phyloP scores from a whole-genome alignment of 1,139 yeast genomes.

The Debaryomyces nepalensis region DNA sequence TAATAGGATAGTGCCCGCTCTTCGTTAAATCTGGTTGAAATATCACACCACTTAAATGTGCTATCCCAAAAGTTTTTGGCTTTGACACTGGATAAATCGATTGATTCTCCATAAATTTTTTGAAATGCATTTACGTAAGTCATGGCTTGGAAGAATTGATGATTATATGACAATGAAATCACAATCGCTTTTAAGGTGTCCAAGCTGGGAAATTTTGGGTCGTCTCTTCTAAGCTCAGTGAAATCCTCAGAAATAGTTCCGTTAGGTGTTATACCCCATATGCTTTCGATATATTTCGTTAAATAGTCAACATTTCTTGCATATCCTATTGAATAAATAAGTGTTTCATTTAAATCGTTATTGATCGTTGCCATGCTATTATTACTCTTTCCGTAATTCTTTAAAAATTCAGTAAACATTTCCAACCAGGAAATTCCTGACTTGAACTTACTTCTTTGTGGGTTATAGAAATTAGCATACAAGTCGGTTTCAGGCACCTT shows the following conservation, averaged over 20 bases:
- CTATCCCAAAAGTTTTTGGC: slow-evolving; percentile 42
- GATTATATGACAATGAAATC: slow-evolving; percentile 36
- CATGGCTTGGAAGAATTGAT: slow-evolving; percentile 37
- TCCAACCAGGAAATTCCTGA: slow-evolving; percentile 26
- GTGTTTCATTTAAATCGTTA: slow-evolving; percentile 27
- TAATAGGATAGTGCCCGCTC: slow-evolving; percentile 33
- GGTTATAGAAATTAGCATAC: slow-evolving; percentile 22
- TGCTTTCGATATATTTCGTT: slow-evolving; percentile 30
- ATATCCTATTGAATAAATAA: slow-evolving; percentile 42
- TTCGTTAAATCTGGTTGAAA: slow-evolving; percentile 33
- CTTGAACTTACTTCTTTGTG: slow-evolving; percentile 24
- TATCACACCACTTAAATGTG: slow-evolving; percentile 43
- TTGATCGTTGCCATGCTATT: slow-evolving; percentile 25
- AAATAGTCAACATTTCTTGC: slow-evolving; percentile 31
- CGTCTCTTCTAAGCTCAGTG: slow-evolving; percentile 14
- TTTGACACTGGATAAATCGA: slow-evolving; percentile 25
- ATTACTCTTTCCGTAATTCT: slow-evolving; percentile 16
- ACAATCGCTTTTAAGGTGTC: slow-evolving; percentile 35
- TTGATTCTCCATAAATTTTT: slow-evolving; percentile 25
- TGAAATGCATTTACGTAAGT: slow-evolving; percentile 43
- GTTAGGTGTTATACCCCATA: slow-evolving; percentile 36
- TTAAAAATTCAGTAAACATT: slow-evolving; percentile 29
- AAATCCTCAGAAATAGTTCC: slow-evolving; percentile 25
- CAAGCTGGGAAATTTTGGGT: slow-evolving; percentile 34
- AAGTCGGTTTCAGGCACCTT: slow-evolving; percentile 27